Base-by-base conservation (phyloP, 768 basidiomycete genomes). In the Tulasnella sp. region DNA sequence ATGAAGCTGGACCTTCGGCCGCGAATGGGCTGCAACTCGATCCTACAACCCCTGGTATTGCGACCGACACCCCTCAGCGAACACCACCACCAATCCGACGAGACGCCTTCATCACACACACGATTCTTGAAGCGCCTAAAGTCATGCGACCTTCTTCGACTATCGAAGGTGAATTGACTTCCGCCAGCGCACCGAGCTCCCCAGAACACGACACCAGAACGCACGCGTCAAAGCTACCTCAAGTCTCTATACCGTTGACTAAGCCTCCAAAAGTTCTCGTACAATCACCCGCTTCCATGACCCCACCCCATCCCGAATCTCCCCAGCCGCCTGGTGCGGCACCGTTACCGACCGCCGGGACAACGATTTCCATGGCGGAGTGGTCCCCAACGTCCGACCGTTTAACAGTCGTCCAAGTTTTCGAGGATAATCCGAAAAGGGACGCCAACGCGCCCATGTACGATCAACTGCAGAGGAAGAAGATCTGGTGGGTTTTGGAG, bases 401-500 rank as follows among this genome's bases (percentile, higher is more conserved):
- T 14, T 12, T 75, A 18, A 44, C 75, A 6, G 34, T 75, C 46
- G 75, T 48, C 3, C 39, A 48, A 21, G 75, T 75, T 5, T 44
- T 75, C 8, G 46, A 75, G 27, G 52, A 75, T 56, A 36, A 31
- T 14, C 75, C 75, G 7, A 56, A 56, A 27, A n/a, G 7, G 46
- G 76, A 77, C 76, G 76, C 76, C 31, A 68, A 68, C 39, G 68
- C 58, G 1, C 21, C 46, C 19, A 77, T 68, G 68, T 77, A 27
- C 68, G 76, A 77, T 77, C 77, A 86, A 80, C 85, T 94, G 71
- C 84, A 85, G 83, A 72, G 74, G 10, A 83, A 84, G 21, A 84
- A 84, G 27, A 6, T 86, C 1, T 95, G 93, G 93, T 92, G 92
- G 92, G 44, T 92, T n/a, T 84, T 94, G 46, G 93, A 95, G 84